These are phyloP conservation scores for Nothophaeocryptopus gaeumannii DNA, from an alignment of 2,329 filamentous ascomycete species.

Conservation along the genomic window DNA sequence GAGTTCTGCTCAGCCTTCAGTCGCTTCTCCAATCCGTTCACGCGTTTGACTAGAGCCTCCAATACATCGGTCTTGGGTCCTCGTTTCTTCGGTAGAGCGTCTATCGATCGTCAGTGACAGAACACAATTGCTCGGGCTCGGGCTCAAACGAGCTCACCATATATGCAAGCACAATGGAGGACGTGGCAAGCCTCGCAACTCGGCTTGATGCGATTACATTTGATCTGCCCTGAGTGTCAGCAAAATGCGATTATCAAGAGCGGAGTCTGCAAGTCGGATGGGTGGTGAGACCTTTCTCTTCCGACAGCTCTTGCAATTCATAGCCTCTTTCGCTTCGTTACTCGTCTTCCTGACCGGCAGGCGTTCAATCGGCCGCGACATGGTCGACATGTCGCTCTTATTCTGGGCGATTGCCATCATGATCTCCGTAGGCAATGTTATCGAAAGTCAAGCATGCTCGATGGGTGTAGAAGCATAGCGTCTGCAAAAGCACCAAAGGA, in stretches of 20 bases:
- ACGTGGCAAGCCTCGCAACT: constrained; percentile 86
- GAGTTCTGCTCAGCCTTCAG: constrained; percentile 59
- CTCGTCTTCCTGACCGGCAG: constrained; percentile 67
- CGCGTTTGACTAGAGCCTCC: constrained; percentile 77
- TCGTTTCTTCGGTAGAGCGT: constrained; percentile 84
- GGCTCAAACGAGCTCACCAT: constrained; percentile 55
- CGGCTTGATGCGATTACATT: constrained; percentile 81
- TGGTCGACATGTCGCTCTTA: constrained; percentile 37
- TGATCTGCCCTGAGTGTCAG: constrained; percentile 60
- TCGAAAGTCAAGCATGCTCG: constrained; percentile 1
- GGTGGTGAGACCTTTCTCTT: constrained; percentile 72
- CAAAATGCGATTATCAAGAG: neutral
- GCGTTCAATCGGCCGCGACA: constrained; percentile 76
- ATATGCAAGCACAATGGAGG: constrained; percentile 83
- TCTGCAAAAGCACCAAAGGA: constrained; percentile 3
- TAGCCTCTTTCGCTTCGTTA: constrained; percentile 78
- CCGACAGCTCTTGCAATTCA: constrained; percentile 94
- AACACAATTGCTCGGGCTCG: neutral
- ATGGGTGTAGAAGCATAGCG: constrained; percentile 10
- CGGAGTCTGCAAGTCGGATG: neutral
- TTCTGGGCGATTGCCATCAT: constrained; percentile 22
- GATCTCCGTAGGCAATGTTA: constrained; percentile 2
- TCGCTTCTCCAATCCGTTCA: constrained; percentile 79
- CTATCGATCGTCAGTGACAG: constrained; percentile 43
- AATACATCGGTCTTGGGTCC: constrained; percentile 87